A percentile compares a stretch with the other conserved stretches of the same genome.
Evolutionary conservation across 2,329 filamentous ascomycete species (phyloP).

Genomic region (Plectosphaerella sp.): DNA sequence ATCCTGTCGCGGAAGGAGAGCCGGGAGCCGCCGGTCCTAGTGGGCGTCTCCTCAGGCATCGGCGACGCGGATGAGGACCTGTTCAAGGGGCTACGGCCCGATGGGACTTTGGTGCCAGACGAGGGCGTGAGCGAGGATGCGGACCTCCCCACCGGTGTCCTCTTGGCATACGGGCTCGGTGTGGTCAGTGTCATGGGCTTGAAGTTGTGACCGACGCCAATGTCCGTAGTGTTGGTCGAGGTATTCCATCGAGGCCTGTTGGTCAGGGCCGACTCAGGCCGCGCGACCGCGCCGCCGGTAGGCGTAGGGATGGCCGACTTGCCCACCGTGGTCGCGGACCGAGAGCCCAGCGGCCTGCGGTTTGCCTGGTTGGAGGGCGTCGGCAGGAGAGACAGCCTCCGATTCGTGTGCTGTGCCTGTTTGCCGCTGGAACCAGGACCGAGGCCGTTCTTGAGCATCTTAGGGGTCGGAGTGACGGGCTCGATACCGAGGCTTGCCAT

Average conservation of each 20-base stretch:
- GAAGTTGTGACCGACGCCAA: slow-evolving; percentile 66
- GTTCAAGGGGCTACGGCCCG: slow-evolving; percentile 40
- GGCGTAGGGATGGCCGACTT: slow-evolving; percentile 43
- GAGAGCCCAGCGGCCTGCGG: slow-evolving; percentile 37
- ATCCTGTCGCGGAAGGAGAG: slow-evolving; percentile 52
- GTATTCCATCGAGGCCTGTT: slow-evolving; percentile 69
- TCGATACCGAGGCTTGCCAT: slow-evolving; percentile 52
- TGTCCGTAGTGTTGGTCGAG: slow-evolving; percentile 58
- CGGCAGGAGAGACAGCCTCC: slow-evolving; percentile 45
- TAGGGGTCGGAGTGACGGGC: slow-evolving; percentile 37
- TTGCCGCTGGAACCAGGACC: slow-evolving; percentile 30
- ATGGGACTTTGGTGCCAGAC: slow-evolving; percentile 43
- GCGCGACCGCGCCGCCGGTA: slow-evolving; percentile 31
- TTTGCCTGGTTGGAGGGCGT: slow-evolving; percentile 32
- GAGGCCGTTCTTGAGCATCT: slow-evolving; percentile 24
- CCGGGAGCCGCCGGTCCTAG: slow-evolving; percentile 36
- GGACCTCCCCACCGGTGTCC: slow-evolving; percentile 34
- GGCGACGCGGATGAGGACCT: slow-evolving; percentile 46
- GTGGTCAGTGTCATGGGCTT: slow-evolving; percentile 58
- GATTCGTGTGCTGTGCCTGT: slow-evolving; percentile 38
- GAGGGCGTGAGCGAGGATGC: slow-evolving; percentile 36
- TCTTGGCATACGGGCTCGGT: slow-evolving; percentile 52
- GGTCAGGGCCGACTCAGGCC: slow-evolving; percentile 40
- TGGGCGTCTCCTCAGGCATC: slow-evolving; percentile 38
- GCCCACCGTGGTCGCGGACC: slow-evolving; percentile 38